Conservation (phyloP, 345 rosid genomes). For the Moringa oleifera region DNA sequence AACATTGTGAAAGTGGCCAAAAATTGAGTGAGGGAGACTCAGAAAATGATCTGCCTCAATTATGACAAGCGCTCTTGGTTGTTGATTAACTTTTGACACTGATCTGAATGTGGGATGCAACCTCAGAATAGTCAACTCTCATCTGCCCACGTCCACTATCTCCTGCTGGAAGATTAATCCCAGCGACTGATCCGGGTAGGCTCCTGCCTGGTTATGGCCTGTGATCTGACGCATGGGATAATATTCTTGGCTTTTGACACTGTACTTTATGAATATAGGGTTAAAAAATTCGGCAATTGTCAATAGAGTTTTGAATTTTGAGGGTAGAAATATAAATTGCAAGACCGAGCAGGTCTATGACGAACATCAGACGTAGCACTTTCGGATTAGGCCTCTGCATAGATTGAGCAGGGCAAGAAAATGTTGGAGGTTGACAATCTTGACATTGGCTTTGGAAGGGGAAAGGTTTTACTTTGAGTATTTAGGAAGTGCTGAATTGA, state of each 20-base stretch:
- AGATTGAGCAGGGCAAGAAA: too few relatives aligned
- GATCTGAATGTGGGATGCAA: conserved; percentile 8
- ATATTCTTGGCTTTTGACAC: conserved; percentile 1
- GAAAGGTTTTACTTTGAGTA: too few relatives aligned
- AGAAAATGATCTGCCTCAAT: conserved; percentile 14
- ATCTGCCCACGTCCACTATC: not conserved
- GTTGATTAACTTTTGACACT: not conserved
- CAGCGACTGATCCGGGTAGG: not conserved
- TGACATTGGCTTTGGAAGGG: too few relatives aligned
- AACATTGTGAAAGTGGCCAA: not conserved
- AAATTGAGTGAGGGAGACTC: conserved; percentile 14
- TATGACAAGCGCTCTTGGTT: conserved; percentile 8
- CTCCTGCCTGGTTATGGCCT: not conserved
- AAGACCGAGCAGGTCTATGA: not conserved
- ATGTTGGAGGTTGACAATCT: too few relatives aligned
- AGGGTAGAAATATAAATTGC: not conserved
- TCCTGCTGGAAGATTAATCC: conserved; percentile 2
- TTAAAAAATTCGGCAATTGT: conserved; percentile 18
- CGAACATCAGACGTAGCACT: too few relatives aligned
- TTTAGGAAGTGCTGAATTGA: too few relatives aligned
- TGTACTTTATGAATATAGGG: not conserved
- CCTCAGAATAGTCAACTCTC: not conserved
- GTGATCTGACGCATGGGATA: not conserved
- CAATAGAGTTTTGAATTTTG: conserved; percentile 18
- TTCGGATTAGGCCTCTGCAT: too few relatives aligned